phyloP scores from a whole-genome alignment of 1,284 basidiomycete species.

The Irpex sp. region DNA sequence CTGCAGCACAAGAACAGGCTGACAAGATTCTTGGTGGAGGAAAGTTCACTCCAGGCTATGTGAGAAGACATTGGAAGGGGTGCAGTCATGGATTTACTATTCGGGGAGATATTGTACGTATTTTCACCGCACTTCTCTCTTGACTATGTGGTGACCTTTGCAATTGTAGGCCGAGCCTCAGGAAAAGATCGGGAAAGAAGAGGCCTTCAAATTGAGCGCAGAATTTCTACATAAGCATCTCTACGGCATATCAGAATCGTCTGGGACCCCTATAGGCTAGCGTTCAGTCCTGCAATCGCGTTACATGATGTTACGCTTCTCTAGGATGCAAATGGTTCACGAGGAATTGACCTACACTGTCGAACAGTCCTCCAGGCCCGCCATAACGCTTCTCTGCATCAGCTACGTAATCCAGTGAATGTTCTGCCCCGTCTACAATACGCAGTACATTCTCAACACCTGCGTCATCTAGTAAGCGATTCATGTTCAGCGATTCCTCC shows the following conservation, averaged over 20 bases:
- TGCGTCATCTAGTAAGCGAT: conserved; percentile 30
- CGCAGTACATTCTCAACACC: conserved; percentile 35
- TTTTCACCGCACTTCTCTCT: not conserved
- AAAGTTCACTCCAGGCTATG: conserved; percentile 42
- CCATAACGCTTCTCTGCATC: conserved; percentile 33
- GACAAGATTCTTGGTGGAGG: conserved; percentile 52
- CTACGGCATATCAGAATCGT: not conserved
- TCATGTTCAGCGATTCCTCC: conserved; percentile 41
- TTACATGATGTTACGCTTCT: not conserved
- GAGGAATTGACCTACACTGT: conserved; percentile 31
- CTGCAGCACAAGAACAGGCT: conserved; percentile 38
- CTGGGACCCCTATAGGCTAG: too few species aligned
- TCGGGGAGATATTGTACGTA: conserved; percentile 28
- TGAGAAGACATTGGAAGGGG: conserved; percentile 38
- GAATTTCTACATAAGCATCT: conserved; percentile 24
- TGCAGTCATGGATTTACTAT: conserved; percentile 51
- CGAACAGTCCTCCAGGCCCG: conserved; percentile 27
- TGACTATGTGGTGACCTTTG: too few species aligned
- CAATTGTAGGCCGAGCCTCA: conserved; percentile 21
- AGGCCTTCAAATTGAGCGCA: conserved; percentile 25
- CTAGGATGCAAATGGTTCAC: not conserved
- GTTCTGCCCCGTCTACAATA: conserved; percentile 44
- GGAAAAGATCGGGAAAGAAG: conserved; percentile 27
- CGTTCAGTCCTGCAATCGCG: not conserved
- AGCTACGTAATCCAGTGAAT: conserved; percentile 50